Base-by-base conservation (phyloP, 495 filamentous ascomycete genomes). In the Tuber brumale region DNA sequence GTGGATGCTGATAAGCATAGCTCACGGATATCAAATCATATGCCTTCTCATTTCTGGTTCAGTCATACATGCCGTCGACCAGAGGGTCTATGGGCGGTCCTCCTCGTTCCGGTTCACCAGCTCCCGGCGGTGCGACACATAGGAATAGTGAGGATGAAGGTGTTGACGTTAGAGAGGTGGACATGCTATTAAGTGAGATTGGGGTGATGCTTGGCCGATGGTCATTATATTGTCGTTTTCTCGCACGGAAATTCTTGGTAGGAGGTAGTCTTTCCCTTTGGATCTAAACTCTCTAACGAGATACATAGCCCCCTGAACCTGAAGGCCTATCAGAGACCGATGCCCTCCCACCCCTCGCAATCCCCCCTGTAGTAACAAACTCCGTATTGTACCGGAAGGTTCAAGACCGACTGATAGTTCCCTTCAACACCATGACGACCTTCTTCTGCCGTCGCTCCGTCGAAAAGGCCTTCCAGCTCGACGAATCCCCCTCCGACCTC, bases 391-490 rank as follows among this genome's bases (percentile, higher is more conserved):
- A 86, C 70, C 88, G 87, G 73, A 98, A 97, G 83, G 88, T 97
- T 46, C 86, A 88, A 23, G 88, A 89, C 41, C 90, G 90, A 72
- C 88, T 98, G 0, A 86, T 90, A 43, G 85, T 86, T 18, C 93
- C 95, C 1, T 97, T 97, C 86, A 94, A 94, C 79, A 84, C 86
- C 61, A 92, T 99, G 88, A 93, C 93, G 9, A 94, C 91, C 37
- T 99, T 99, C 86, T 97, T 97, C 89, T 92, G 97, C 86, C 92
- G 95, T 12, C 90, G 95, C 70, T 96, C 93, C 23, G 93, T 99
- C 19, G 95, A 99, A 80, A 97, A 95, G 83, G 94, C 95, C 5
- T 99, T 99, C 84, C 95, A 98, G 84, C 87, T 99, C n/a, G 96
- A 99, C 83, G 96, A 99, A 84, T 88, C 90, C n/a, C 95, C 95